A percentile compares a stretch with the other conserved stretches of the same genome.
These are phyloP conservation scores for Hericium coralloides DNA, from an alignment of 768 basidiomycete species.

Conservation along the genomic window DNA sequence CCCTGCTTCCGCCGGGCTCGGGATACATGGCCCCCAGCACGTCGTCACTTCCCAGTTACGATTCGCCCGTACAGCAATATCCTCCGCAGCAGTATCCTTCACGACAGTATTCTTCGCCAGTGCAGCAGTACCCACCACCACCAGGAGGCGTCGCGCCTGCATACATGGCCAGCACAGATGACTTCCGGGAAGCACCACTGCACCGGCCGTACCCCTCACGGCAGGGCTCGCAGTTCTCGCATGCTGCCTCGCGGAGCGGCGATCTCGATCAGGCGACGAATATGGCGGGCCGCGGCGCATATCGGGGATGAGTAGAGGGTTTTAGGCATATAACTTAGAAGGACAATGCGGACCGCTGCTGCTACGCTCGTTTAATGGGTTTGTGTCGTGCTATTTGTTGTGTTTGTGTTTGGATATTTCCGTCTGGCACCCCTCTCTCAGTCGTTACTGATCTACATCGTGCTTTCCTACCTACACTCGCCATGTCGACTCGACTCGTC, in stretches of 20 bases:
- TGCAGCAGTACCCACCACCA: conserved; percentile 5
- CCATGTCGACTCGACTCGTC: too few species aligned
- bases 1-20: conserved; percentile 34
- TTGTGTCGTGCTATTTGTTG: not conserved
- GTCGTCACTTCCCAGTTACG: conserved; percentile 3
- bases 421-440: too few species aligned
- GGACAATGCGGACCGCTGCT: not conserved
- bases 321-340: too few species aligned
- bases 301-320: not conserved
- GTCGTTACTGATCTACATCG: too few species aligned
- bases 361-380: not conserved
- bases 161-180: not conserved
- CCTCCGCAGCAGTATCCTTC: conserved; percentile 22
- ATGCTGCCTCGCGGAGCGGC: too few species aligned
- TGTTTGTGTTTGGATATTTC: not conserved
- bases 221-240: not conserved
- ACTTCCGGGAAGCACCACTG: not conserved
- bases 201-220: not conserved
- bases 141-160: not conserved
- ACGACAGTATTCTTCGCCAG: too few species aligned
- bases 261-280: not conserved
- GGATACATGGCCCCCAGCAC: conserved; percentile 1
- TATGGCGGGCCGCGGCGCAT: conserved; percentile 3
- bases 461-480: too few species aligned
- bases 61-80: conserved; percentile 22